Conservation (phyloP, 2,329 filamentous ascomycete species). For the Dendryphion nanum region DNA sequence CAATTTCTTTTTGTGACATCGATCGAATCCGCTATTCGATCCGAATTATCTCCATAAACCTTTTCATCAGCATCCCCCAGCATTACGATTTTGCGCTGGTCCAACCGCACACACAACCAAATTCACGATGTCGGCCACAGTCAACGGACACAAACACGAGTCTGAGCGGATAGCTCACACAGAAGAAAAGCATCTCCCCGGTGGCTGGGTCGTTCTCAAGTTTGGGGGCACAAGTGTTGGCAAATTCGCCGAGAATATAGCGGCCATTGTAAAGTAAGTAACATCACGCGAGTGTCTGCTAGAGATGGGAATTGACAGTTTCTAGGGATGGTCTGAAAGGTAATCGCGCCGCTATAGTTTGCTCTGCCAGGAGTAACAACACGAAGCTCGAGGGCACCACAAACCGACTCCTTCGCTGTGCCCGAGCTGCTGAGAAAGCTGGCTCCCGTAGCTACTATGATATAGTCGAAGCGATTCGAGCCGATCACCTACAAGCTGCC, state of each 20-base stretch:
- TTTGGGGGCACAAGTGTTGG: constrained; percentile 95
- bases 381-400: constrained; percentile 95
- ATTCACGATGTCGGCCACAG: constrained; percentile 26
- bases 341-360: constrained; percentile 85
- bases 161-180: constrained; percentile 41
- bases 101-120: too few relatives aligned
- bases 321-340: constrained; percentile 55
- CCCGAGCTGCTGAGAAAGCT: constrained; percentile 45
- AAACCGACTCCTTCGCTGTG: constrained; percentile 60
- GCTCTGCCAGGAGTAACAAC: constrained; percentile 89
- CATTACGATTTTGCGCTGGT: too few relatives aligned
- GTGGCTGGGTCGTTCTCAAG: constrained; percentile 84
- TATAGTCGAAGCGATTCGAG: constrained; percentile 76
- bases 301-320: constrained; percentile 42
- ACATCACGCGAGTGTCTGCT: neutral
- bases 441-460: constrained; percentile 59
- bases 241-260: constrained; percentile 72
- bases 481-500: constrained; percentile 76
- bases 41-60: too few relatives aligned
- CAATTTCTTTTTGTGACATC: too few relatives aligned
- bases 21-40: too few relatives aligned
- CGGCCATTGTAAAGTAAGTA: constrained; percentile 60
- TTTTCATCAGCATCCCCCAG: too few relatives aligned
- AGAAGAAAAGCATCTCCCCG: constrained; percentile 49
- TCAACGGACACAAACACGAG: constrained; percentile 33